These are phyloP conservation scores for Sonneratia caseolaris DNA, from an alignment of 345 rosid species.

Conservation along the genomic window DNA sequence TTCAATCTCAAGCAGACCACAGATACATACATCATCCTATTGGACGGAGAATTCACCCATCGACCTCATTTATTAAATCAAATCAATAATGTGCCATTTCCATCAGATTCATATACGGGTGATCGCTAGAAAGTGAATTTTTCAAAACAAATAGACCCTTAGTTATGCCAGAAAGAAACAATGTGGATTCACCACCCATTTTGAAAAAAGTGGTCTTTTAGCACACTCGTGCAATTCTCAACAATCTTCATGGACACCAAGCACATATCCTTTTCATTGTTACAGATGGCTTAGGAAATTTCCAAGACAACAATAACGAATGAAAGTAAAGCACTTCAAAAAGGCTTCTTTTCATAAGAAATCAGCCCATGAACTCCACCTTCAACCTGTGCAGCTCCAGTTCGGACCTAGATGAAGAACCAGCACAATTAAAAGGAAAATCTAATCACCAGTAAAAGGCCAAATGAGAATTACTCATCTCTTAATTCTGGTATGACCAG, in stretches of 20 bases:
- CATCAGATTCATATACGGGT: background rate
- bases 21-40: too few species aligned
- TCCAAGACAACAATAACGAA: background rate
- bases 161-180: background rate
- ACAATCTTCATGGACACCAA: background rate
- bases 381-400: conserved; percentile 89
- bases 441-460: background rate
- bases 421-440: background rate
- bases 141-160: background rate
- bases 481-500: too few species aligned
- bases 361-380: conserved; percentile 78
- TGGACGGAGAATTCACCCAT: too few species aligned
- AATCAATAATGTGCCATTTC: background rate
- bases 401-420: conserved; percentile 40
- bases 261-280: background rate
- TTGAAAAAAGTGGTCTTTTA: background rate
- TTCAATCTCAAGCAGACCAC: too few species aligned
- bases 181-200: background rate
- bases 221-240: background rate
- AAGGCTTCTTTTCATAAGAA: conserved; percentile 63
- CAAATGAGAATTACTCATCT: background rate
- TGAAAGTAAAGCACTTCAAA: conserved; percentile 13
- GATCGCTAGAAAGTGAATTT: background rate
- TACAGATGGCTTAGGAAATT: background rate
- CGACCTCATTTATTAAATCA: background rate